Evolutionary conservation across 1,139 yeast genomes (phyloP).

Genomic region (Maudiozyma humilis): DNA sequence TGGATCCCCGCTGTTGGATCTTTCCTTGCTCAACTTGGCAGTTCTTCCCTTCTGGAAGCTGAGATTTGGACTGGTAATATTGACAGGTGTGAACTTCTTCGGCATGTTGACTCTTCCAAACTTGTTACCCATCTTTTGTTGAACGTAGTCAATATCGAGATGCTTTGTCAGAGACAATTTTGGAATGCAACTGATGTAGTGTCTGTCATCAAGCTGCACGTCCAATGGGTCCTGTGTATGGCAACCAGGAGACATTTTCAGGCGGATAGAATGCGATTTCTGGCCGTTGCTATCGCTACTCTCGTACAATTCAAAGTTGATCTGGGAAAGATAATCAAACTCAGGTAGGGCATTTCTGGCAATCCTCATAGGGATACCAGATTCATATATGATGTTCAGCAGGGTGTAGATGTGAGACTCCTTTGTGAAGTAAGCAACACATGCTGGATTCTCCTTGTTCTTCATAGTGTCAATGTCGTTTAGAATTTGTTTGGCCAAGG

Average conservation of each 20-base stretch:
- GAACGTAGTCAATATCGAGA: conserved; percentile 82
- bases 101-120: conserved; percentile 86
- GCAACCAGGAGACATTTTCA: conserved; percentile 93
- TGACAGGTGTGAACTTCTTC: conserved; percentile 84
- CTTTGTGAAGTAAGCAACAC: conserved; percentile 87
- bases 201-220: conserved; percentile 92
- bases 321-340: conserved; percentile 89
- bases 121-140: conserved; percentile 71
- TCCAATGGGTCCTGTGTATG: conserved; percentile 96
- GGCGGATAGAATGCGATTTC: conserved; percentile 79
- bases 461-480: conserved; percentile 75
- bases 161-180: conserved; percentile 84
- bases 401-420: conserved; percentile 95
- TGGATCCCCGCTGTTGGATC: background rate
- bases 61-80: conserved; percentile 58
- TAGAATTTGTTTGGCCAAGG: conserved; percentile 82
- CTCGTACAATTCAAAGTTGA: conserved; percentile 88
- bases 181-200: conserved; percentile 93
- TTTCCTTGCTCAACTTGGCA: conserved; percentile 7
- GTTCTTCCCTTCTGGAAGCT: conserved; percentile 20
- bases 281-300: conserved; percentile 57
- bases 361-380: conserved; percentile 90
- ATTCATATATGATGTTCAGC: conserved; percentile 81
- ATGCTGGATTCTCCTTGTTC: conserved; percentile 68
- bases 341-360: conserved; percentile 95